These are phyloP conservation scores for Arthrobotrys entomopaga DNA, from an alignment of 2,329 filamentous ascomycete species.

Conservation along the genomic window DNA sequence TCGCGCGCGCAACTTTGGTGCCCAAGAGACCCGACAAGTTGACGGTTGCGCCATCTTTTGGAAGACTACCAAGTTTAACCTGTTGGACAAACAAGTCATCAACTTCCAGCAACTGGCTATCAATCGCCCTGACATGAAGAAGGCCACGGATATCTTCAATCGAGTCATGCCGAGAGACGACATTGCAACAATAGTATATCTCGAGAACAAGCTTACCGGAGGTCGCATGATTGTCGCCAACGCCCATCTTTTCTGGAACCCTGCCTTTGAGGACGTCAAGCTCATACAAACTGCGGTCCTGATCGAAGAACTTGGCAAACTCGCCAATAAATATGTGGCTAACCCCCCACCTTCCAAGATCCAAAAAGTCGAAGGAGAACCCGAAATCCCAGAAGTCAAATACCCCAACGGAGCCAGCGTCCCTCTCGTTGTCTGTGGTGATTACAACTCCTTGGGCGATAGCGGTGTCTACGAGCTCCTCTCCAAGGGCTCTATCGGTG, in stretches of 20 bases:
- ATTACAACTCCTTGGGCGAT: constrained; percentile 90
- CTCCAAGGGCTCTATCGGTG: constrained; percentile 78
- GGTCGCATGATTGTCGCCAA: constrained; percentile 91
- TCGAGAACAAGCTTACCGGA: constrained; percentile 92
- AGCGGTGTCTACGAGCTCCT: constrained; percentile 94
- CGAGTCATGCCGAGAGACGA: constrained; percentile 98
- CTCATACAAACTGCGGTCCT: constrained; percentile 94
- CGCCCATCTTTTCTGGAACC: constrained; percentile 95
- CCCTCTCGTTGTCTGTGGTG: constrained; percentile 88
- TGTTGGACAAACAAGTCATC: constrained; percentile 92
- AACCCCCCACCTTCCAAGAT: constrained; percentile 51
- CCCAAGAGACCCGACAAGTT: constrained; percentile 86
- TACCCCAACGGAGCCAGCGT: constrained; percentile 89
- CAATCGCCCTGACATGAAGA: constrained; percentile 95
- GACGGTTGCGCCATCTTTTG: constrained; percentile 98
- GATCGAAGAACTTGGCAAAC: constrained; percentile 88
- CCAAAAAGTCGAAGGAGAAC: constrained; percentile 61
- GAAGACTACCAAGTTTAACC: constrained; percentile 91
- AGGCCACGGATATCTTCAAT: constrained; percentile 97
- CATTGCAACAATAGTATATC: constrained; percentile 89
- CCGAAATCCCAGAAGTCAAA: constrained; percentile 69
- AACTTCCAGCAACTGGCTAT: constrained; percentile 93
- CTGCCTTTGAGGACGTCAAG: constrained; percentile 90
- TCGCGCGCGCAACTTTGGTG: constrained; percentile 88
- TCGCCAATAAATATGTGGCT: constrained; percentile 81